These are phyloP conservation scores for Vararia minispora DNA, from an alignment of 768 basidiomycete species.

Conservation along the genomic window DNA sequence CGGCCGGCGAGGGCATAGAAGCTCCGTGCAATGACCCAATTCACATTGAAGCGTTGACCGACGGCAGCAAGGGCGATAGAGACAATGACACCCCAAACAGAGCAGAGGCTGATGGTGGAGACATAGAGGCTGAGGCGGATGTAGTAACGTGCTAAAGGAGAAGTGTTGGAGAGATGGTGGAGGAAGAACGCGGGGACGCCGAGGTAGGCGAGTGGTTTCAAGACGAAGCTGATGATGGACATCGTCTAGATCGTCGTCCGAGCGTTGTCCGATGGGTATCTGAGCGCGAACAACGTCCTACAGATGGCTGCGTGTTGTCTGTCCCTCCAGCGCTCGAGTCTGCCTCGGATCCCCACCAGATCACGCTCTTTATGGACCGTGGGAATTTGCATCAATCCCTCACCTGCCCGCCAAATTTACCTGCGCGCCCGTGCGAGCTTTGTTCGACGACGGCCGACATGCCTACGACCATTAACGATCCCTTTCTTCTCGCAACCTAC, in stretches of 20 bases:
- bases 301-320: no score
- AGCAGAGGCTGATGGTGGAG: slow-evolving; percentile 56
- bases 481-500: slow-evolving; percentile 11
- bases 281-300: no score
- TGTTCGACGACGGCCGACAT: no score
- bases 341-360: no score
- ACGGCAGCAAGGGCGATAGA: slow-evolving; percentile 54
- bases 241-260: slow-evolving; percentile 37
- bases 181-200: slow-evolving; percentile 63
- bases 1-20: slow-evolving; percentile 67
- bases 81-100: slow-evolving; percentile 59
- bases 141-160: slow-evolving; percentile 57
- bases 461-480: slow-evolving; percentile 10
- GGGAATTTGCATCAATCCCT: no score
- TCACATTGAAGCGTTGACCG: slow-evolving; percentile 69
- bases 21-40: slow-evolving; percentile 69
- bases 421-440: no score
- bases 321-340: no score
- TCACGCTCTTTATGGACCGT: no score
- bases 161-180: slow-evolving; percentile 43
- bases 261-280: no score
- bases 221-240: slow-evolving; percentile 48
- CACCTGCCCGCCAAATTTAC: no score
- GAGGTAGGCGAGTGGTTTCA: slow-evolving; percentile 67
- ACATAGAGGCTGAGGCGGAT: slow-evolving; percentile 64